Base-by-base conservation (phyloP, 176 grass and related monocot genomes). In the Zoysia japonica region DNA sequence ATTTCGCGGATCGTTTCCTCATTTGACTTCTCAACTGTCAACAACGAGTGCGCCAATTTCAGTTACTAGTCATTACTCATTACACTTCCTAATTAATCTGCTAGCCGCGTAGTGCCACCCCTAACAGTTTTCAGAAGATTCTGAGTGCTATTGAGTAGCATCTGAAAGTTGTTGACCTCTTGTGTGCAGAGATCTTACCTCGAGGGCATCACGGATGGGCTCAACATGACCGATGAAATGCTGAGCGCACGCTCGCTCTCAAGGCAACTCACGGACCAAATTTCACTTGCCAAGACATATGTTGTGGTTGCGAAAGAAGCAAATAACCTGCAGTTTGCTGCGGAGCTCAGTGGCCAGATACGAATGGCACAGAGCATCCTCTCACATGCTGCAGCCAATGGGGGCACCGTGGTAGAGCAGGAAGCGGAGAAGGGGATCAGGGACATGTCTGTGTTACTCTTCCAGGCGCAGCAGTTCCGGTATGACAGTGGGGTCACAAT, bases 171-270 rank as follows among this genome's bases (percentile, higher is more conserved):
- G 14, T 74, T 20, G 71, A 51, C 12, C 66, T 59, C 16, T 61
- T 55, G 11, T 85, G 35, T 70, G 78, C 92, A 99, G 96, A 86
- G 70, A 82, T 78, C 86, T 77, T 89, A 89, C 83, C 79, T 75
- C 6, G 82, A 89, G 38, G 91, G 84, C 38, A 69, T 91, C 11
- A 55, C 74, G 12, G 90, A 95, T 67, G 75, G 49, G 53, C 74
- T 91, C 72, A 99, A 95, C 76, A 84, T 99, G 77, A 89, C 92
- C 0, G 90, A 95, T 10, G 96, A 99, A 47, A 93, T 99, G 88
- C 64, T 95, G 52, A 99, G 59, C 28, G 78, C 88, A 14, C 76
- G 75, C 80, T 99, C 96, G 0, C 86, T 93, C n/a, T 82, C 90
- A 0, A 89, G 96, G 38, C 96, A 99, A 73, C 84, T 99, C 17